Percentiles rank a stretch among this genome's conserved stretches.
These are phyloP conservation scores for Diplodia intermedia DNA, from an alignment of 2,329 filamentous ascomycete species.

Conservation along the genomic window DNA sequence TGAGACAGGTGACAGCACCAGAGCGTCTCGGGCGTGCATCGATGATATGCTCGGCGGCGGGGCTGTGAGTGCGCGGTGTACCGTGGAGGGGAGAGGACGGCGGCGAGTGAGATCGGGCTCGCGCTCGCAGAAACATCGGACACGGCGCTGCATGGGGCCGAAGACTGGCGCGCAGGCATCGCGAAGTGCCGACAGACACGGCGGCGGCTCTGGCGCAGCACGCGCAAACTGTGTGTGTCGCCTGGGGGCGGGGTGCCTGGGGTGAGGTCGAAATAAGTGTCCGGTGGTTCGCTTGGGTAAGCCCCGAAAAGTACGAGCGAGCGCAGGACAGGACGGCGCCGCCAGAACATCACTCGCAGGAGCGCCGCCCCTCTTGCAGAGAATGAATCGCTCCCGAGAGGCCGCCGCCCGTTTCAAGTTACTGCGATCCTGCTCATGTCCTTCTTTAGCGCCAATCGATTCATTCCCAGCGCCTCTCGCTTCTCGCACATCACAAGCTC, in stretches of 20 bases:
- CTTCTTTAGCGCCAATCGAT: constrained; percentile 32
- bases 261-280: constrained; percentile 32
- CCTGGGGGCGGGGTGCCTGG: constrained; percentile 1
- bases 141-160: background rate
- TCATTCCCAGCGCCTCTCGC: constrained; percentile 30
- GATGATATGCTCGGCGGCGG: constrained; percentile 9
- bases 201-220: background rate
- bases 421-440: constrained; percentile 32
- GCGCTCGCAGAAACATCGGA: constrained; percentile 11
- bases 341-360: constrained; percentile 32
- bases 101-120: constrained; percentile 5
- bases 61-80: constrained; percentile 5
- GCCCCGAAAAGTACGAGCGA: constrained; percentile 33
- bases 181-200: background rate
- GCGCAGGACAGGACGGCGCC: constrained; percentile 31
- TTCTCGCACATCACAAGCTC: constrained; percentile 33
- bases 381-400: constrained; percentile 30
- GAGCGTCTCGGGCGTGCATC: background rate
- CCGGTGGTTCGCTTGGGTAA: constrained; percentile 32
- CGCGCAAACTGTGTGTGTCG: background rate
- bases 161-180: background rate
- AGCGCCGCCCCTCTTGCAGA: constrained; percentile 31
- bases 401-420: constrained; percentile 24
- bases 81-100: background rate
- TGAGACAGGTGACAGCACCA: background rate